These are phyloP conservation scores for Neospermospora avenae DNA, from an alignment of 2,329 filamentous ascomycete species.

Conservation along the genomic window DNA sequence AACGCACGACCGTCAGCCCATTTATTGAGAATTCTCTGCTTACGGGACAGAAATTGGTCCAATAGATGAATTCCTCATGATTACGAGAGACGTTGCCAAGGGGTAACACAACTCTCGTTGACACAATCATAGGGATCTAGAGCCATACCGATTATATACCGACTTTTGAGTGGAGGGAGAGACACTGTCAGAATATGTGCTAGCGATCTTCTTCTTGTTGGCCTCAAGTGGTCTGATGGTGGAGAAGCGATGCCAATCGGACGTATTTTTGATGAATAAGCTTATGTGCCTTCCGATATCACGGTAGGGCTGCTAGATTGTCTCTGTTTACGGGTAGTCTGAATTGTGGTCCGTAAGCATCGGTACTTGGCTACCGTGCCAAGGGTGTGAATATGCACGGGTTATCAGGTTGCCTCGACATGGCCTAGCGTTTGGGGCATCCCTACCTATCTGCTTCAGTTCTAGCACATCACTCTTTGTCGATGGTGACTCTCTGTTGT, in stretches of 20 bases:
- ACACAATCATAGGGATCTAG: neutral
- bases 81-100: constrained; percentile 4
- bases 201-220: neutral
- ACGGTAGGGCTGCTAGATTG: neutral
- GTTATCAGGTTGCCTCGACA: neutral
- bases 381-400: neutral
- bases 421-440: neutral
- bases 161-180: neutral
- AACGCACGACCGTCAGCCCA: neutral
- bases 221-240: neutral
- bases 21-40: neutral
- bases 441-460: neutral
- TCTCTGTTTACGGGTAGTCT: neutral
- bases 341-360: neutral
- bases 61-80: neutral
- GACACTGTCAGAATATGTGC: neutral
- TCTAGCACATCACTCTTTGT: neutral
- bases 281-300: neutral
- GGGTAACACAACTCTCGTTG: neutral
- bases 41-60: neutral
- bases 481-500: neutral
- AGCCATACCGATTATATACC: neutral
- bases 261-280: neutral
- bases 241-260: neutral
- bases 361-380: neutral